Percentiles rank a stretch among this genome's conserved stretches.
Evolutionary conservation across 441 rosid genomes (phyloP).

Genomic region (Populus hybrid): DNA sequence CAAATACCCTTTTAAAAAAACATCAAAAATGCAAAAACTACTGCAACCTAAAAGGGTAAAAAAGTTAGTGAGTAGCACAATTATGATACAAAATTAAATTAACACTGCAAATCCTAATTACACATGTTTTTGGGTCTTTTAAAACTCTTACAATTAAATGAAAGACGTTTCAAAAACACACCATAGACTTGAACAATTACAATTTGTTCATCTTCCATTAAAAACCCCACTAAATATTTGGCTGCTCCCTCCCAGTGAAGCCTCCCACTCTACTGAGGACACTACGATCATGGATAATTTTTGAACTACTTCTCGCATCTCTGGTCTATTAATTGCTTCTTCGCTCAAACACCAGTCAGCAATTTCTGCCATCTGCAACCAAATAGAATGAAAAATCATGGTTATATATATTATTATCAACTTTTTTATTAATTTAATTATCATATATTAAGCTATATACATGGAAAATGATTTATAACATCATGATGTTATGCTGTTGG

Average conservation of each 20-base stretch:
- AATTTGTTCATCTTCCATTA: constrained; percentile 43
- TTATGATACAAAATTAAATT: too few species aligned
- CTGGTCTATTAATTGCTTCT: constrained; percentile 50
- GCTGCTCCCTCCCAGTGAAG: constrained; percentile 59
- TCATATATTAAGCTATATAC: too few species aligned
- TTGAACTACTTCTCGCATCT: constrained; percentile 53
- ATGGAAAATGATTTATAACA: too few species aligned
- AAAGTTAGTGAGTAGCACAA: too few species aligned
- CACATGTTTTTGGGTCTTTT: neutral
- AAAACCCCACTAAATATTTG: constrained; percentile 57
- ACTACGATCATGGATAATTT: constrained; percentile 34
- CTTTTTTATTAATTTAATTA: too few species aligned
- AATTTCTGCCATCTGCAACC: constrained; percentile 53
- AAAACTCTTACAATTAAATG: neutral
- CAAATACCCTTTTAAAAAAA: too few species aligned
- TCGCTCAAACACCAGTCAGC: constrained; percentile 57
- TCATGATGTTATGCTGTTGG: too few species aligned
- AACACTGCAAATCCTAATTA: neutral
- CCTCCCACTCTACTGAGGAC: constrained; percentile 64
- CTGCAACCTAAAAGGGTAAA: too few species aligned
- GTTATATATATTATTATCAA: neutral
- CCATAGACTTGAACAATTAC: too few species aligned
- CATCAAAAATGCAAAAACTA: too few species aligned
- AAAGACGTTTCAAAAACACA: neutral
- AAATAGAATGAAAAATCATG: neutral